A percentile compares a stretch with the other conserved stretches of the same genome.
phyloP scores from a whole-genome alignment of 345 rosid species.

The Salix arbutifolia region DNA sequence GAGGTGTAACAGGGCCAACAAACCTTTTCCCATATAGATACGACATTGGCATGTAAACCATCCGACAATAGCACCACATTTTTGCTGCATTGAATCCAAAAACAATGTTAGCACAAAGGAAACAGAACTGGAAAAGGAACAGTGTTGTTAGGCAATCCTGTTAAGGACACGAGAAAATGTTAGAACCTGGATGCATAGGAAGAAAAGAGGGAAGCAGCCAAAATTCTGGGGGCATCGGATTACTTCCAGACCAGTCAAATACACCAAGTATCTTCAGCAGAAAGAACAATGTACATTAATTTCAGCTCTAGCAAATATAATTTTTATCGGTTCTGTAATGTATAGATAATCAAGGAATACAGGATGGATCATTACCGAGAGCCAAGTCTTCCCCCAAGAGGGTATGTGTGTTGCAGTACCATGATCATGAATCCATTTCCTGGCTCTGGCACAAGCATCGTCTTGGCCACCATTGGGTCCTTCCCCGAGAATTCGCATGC shows the following conservation, averaged over 20 bases:
- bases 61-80: conserved; percentile 13
- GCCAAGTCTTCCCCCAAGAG: conserved; percentile 32
- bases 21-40: conserved; percentile 12
- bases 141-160: no score
- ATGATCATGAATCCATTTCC: conserved; percentile 24
- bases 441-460: conserved; percentile 19
- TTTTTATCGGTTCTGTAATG: no score
- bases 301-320: no score
- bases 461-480: conserved; percentile 18
- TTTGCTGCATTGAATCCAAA: conserved; percentile 1
- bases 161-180: background rate
- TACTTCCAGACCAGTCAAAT: conserved; percentile 6
- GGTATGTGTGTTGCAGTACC: conserved; percentile 23
- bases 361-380: conserved; percentile 13
- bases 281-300: no score
- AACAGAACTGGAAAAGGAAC: background rate
- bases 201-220: background rate
- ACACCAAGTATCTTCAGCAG: conserved; percentile 5
- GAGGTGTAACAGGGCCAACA: conserved; percentile 14
- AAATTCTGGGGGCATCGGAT: conserved; percentile 8
- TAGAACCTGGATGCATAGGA: conserved; percentile 12
- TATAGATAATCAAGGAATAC: no score
- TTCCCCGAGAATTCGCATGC: conserved; percentile 18
- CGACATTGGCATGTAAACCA: conserved; percentile 13
- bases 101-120: no score